Conservation (phyloP, 2,329 filamentous ascomycete genomes). For the Chrysoporthe austroafricana region DNA sequence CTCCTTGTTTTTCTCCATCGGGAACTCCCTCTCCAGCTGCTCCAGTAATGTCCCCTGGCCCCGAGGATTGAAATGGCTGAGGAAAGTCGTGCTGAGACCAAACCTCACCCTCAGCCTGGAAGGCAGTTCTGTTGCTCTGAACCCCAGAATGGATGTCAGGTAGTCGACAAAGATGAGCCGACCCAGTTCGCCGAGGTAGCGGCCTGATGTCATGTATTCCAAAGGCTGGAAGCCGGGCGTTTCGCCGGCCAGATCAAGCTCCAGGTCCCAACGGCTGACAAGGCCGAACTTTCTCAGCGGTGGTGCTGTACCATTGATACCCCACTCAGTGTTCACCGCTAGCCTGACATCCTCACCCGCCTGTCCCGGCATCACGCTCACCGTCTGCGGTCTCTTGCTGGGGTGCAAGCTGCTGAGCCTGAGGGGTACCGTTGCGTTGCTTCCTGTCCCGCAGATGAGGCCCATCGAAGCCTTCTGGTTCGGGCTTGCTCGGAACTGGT, state of each 20-base stretch:
- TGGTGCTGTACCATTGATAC: slow-evolving; percentile 73
- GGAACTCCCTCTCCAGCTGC: slow-evolving; percentile 57
- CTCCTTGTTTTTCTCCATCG: slow-evolving; percentile 44
- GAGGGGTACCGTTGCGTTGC: slow-evolving; percentile 79
- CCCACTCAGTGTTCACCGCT: slow-evolving; percentile 84
- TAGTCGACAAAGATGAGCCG: slow-evolving; percentile 72
- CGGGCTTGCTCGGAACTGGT: slow-evolving; percentile 64
- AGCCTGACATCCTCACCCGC: slow-evolving; percentile 61
- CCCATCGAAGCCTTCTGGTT: slow-evolving; percentile 75
- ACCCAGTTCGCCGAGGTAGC: slow-evolving; percentile 77
- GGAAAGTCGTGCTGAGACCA: slow-evolving; percentile 70
- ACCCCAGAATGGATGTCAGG: slow-evolving; percentile 48
- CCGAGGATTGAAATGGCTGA: slow-evolving; percentile 69
- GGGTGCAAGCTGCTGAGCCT: slow-evolving; percentile 64
- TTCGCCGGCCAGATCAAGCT: slow-evolving; percentile 69
- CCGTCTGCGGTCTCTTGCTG: slow-evolving; percentile 59
- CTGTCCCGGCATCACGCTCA: slow-evolving; percentile 53
- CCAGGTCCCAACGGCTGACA: slow-evolving; percentile 71
- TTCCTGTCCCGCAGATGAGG: slow-evolving; percentile 79
- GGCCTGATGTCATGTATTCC: slow-evolving; percentile 82
- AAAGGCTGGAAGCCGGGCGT: slow-evolving; percentile 78
- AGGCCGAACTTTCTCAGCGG: slow-evolving; percentile 66
- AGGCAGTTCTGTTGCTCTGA: slow-evolving; percentile 55
- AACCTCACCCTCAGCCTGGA: slow-evolving; percentile 59
- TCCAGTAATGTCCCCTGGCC: slow-evolving; percentile 47